These are phyloP conservation scores for Loxodes magnus DNA, from an alignment of 73 alveolate genomes.

Conservation along the genomic window DNA sequence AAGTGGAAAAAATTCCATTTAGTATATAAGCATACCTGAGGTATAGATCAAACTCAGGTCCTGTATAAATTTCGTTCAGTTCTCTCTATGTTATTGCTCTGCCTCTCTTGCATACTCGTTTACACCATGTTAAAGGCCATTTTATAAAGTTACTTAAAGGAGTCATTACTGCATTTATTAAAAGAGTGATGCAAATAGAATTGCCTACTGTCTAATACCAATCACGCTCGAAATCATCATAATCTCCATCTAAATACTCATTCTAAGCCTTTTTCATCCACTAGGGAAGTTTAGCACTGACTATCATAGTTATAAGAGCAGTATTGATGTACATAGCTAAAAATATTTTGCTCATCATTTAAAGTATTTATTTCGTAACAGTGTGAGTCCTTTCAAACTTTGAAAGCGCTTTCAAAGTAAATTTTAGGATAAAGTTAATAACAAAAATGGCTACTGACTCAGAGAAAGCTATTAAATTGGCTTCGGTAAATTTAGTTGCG, in stretches of 20 bases:
- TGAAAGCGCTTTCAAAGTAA: neutral
- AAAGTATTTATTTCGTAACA: neutral
- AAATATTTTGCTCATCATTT: neutral
- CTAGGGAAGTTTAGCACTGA: neutral
- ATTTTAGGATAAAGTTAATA: neutral
- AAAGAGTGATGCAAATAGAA: neutral
- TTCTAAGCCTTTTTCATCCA: neutral
- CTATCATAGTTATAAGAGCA: neutral
- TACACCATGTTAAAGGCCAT: neutral
- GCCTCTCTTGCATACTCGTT: neutral
- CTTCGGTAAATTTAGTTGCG: no score
- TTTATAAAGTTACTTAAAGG: neutral
- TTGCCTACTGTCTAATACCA: neutral
- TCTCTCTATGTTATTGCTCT: neutral
- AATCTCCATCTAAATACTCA: neutral
- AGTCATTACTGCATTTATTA: neutral
- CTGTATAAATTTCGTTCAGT: neutral
- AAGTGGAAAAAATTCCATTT: neutral
- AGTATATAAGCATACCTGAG: neutral
- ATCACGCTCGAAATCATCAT: neutral
- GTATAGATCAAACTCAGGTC: neutral
- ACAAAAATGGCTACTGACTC: constrained; percentile 19
- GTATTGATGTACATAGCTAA: neutral
- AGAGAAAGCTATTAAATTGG: no score
- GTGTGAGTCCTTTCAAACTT: neutral